Percentiles rank a stretch among this genome's conserved stretches.
These are phyloP conservation scores for Dendrocalamus sinicus DNA, from an alignment of 176 grass and related monocot species.

Conservation along the genomic window DNA sequence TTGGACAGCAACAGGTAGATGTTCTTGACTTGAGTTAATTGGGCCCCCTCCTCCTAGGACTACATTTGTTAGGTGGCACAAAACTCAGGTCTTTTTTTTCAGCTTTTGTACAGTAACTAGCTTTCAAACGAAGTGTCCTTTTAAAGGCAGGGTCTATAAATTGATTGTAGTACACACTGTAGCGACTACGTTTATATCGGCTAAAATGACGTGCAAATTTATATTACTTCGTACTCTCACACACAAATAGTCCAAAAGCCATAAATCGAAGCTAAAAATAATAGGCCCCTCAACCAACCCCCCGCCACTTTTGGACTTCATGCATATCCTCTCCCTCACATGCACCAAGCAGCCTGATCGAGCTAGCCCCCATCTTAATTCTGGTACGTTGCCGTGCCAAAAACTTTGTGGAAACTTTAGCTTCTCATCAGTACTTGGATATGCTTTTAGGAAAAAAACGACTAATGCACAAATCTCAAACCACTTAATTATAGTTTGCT, in stretches of 20 bases:
- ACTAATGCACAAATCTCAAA: neutral
- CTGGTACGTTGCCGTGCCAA: slow-evolving; percentile 14
- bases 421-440: slow-evolving; percentile 29
- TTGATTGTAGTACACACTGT: too few species aligned
- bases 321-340: slow-evolving; percentile 49
- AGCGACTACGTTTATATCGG: too few species aligned
- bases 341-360: slow-evolving; percentile 35
- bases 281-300: neutral
- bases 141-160: too few species aligned
- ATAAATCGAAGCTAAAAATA: too few species aligned
- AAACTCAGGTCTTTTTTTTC: neutral
- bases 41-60: slow-evolving; percentile 11
- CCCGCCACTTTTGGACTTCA: slow-evolving; percentile 49
- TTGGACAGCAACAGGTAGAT: slow-evolving; percentile 47
- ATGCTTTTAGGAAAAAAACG: neutral
- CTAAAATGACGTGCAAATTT: too few species aligned
- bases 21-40: slow-evolving; percentile 28
- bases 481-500: neutral
- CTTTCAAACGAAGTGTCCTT: too few species aligned
- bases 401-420: neutral
- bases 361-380: neutral
- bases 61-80: slow-evolving; percentile 24
- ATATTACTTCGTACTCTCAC: too few species aligned
- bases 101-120: too few species aligned
- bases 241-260: fast-evolving